Conservation (phyloP, 441 rosid species). For the Gossypium lobatum region DNA sequence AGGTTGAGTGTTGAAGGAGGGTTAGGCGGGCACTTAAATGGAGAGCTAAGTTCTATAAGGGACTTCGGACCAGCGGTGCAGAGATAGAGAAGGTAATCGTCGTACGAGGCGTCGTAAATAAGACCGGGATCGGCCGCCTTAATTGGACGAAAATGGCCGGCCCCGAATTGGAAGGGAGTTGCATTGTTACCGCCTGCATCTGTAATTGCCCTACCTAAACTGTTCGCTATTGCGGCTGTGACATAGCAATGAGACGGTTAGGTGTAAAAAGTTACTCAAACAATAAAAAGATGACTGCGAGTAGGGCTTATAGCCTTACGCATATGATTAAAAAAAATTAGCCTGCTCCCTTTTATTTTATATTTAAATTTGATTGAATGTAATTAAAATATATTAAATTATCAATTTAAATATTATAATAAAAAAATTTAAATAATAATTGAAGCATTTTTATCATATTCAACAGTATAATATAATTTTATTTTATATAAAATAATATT, state of each 20-base stretch:
- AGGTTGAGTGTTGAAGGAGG: slow-evolving; percentile 33
- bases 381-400: no score
- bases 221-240: slow-evolving; percentile 49
- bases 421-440: no score
- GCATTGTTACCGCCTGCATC: slow-evolving; percentile 37
- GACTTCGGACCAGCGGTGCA: slow-evolving; percentile 29
- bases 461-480: no score
- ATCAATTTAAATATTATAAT: no score
- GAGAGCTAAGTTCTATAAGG: slow-evolving; percentile 11
- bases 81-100: slow-evolving; percentile 45
- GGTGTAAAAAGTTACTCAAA: no score
- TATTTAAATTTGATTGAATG: no score
- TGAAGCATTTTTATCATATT: no score
- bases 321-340: no score
- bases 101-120: slow-evolving; percentile 56
- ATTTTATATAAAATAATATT: no score
- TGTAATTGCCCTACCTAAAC: slow-evolving; percentile 35
- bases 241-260: background rate
- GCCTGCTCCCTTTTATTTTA: no score
- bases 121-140: slow-evolving; percentile 78
- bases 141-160: slow-evolving; percentile 60
- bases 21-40: slow-evolving; percentile 35
- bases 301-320: no score
- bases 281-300: no score
- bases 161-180: slow-evolving; percentile 52